Percentiles rank a stretch among this genome's conserved stretches.
phyloP scores from a whole-genome alignment of 768 basidiomycete species.

The Suillus ampliporus region DNA sequence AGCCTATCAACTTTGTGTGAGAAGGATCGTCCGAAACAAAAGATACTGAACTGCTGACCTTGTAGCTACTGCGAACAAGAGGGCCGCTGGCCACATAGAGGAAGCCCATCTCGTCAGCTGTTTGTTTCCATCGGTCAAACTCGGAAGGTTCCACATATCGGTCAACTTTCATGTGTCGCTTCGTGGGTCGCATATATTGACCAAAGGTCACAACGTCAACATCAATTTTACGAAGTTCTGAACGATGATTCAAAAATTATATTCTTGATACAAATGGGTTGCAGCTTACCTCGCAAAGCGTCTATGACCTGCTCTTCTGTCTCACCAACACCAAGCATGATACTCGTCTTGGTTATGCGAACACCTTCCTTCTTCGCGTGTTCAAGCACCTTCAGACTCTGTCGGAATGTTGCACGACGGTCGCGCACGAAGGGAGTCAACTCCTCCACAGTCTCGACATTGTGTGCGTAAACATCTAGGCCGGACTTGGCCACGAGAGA shows the following conservation, averaged over 20 bases:
- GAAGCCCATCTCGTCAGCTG: slow-evolving; percentile 95
- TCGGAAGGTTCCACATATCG: slow-evolving; percentile 94
- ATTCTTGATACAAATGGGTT: neutral
- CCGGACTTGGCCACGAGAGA: slow-evolving; percentile 89
- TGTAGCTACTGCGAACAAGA: slow-evolving; percentile 94
- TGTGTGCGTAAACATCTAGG: slow-evolving; percentile 97
- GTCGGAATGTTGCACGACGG: slow-evolving; percentile 88
- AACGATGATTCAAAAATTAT: neutral
- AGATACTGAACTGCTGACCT: slow-evolving; percentile 58
- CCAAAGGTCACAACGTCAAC: slow-evolving; percentile 99
- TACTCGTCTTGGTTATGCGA: slow-evolving; percentile 93
- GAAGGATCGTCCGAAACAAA: neutral
- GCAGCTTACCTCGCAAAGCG: slow-evolving; percentile 74
- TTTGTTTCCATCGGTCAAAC: slow-evolving; percentile 88
- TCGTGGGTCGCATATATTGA: slow-evolving; percentile 99
- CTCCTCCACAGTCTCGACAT: slow-evolving; percentile 94
- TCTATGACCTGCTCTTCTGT: slow-evolving; percentile 79
- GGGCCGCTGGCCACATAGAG: slow-evolving; percentile 97
- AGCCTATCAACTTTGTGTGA: slow-evolving; percentile 57
- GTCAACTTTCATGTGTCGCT: slow-evolving; percentile 98
- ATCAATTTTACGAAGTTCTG: slow-evolving; percentile 85
- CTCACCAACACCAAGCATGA: slow-evolving; percentile 99
- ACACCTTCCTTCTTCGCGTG: slow-evolving; percentile 86
- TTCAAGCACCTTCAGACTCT: slow-evolving; percentile 80
- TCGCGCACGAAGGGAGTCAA: slow-evolving; percentile 96